These are phyloP conservation scores for Phytophthora pluvialis DNA, from an alignment of 352 stramenopile species.

Conservation along the genomic window DNA sequence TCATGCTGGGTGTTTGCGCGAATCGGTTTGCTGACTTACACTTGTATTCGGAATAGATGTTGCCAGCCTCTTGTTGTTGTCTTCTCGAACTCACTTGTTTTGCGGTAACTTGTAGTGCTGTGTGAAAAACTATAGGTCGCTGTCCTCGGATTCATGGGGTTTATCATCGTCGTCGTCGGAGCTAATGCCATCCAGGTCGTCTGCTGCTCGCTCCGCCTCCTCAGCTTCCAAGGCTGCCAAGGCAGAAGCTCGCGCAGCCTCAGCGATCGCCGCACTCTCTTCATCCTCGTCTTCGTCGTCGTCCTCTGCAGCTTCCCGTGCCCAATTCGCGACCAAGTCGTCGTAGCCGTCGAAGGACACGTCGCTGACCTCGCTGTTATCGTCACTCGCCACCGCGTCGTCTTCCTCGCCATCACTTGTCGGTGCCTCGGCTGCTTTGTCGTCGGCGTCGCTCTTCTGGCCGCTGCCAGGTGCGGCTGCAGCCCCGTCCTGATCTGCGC, in stretches of 20 bases:
- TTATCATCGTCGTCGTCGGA: conserved; percentile 40
- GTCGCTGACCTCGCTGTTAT: conserved; percentile 84
- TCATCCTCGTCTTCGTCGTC: conserved; percentile 40
- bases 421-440: conserved; percentile 22
- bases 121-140: conserved; percentile 48
- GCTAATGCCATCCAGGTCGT: conserved; percentile 57
- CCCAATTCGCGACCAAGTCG: conserved; percentile 52
- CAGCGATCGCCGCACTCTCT: conserved; percentile 16
- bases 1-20: too few species aligned
- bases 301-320: conserved; percentile 21
- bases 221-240: conserved; percentile 46
- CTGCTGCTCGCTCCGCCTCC: conserved; percentile 24
- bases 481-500: conserved; percentile 24
- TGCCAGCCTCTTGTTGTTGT: conserved; percentile 27
- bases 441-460: conserved; percentile 12
- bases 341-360: conserved; percentile 73
- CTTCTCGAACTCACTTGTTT: conserved; percentile 1
- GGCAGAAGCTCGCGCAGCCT: conserved; percentile 29
- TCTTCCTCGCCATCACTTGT: conserved; percentile 26
- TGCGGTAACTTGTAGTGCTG: background rate
- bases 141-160: conserved; percentile 59
- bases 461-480: conserved; percentile 11
- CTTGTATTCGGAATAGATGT: too few species aligned
- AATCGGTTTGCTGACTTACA: too few species aligned
- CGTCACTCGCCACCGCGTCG: conserved; percentile 28